These are phyloP conservation scores for Xylariomycetidae sp. DNA, from an alignment of 2,329 filamentous ascomycete species.

Conservation along the genomic window DNA sequence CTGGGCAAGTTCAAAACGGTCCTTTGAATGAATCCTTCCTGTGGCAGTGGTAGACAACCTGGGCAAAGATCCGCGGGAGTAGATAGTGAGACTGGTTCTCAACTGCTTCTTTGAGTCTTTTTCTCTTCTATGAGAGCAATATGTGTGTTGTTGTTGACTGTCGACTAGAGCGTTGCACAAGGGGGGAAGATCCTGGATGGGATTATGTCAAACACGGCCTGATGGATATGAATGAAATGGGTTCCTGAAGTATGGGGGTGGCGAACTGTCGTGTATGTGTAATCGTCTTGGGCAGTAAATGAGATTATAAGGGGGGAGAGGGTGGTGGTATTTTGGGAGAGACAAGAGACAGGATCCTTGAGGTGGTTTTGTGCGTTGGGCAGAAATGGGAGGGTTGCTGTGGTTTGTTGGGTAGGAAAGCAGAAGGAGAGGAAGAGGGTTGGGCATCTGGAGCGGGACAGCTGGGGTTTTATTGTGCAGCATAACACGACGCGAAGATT, in stretches of 20 bases:
- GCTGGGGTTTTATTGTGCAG: conserved; percentile 46
- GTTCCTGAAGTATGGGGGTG: no score
- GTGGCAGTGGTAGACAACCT: no score
- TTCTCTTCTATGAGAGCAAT: no score
- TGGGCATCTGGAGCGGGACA: conserved; percentile 40
- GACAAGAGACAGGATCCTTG: no score
- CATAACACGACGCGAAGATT: conserved; percentile 5
- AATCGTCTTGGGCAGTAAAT: conserved; percentile 9
- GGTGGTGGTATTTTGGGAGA: conserved; percentile 14
- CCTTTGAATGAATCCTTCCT: conserved; percentile 35
- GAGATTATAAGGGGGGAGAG: conserved; percentile 15
- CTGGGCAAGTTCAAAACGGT: conserved; percentile 23
- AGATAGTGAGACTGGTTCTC: conserved; percentile 26
- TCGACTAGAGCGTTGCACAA: no score
- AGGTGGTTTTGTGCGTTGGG: conserved; percentile 29
- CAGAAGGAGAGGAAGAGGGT: conserved; percentile 28
- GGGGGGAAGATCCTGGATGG: no score
- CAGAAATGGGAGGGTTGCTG: conserved; percentile 23
- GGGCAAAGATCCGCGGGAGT: no score
- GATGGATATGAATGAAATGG: no score
- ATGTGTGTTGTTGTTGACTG: no score
- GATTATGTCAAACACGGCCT: no score
- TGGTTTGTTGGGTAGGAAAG: conserved; percentile 32
- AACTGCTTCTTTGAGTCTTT: no score
- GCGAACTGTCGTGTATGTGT: conserved; percentile 12